Percentiles rank a stretch among this genome's conserved stretches.
These are phyloP conservation scores for Solanum raphanifolium DNA, from an alignment of 257 asterid genomes.

Conservation along the genomic window DNA sequence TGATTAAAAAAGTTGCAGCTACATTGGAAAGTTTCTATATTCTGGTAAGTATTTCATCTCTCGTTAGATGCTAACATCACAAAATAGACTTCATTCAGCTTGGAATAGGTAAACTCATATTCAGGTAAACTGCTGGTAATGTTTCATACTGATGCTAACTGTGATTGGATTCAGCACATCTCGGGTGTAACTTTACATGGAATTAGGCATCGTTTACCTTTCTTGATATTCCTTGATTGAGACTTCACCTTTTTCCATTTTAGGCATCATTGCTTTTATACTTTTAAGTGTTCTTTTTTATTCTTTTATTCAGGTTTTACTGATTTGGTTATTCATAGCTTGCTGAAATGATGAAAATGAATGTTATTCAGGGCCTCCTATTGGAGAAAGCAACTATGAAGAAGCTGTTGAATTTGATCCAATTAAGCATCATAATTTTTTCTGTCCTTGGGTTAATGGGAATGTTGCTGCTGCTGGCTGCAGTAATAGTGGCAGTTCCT, in stretches of 20 bases:
- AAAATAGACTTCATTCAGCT: not conserved
- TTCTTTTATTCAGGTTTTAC: not conserved
- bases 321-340: not conserved
- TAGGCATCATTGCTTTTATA: not conserved
- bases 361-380: conserved; percentile 57
- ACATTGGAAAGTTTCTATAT: not conserved
- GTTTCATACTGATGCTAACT: not conserved
- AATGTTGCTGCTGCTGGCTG: conserved; percentile 99
- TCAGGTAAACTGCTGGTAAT: not conserved
- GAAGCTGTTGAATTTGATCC: conserved; percentile 92
- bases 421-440: conserved; percentile 78
- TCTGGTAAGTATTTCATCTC: not conserved
- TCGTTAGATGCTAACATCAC: not conserved
- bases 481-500: conserved; percentile 66
- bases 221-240: not conserved
- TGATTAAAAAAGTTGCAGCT: not conserved
- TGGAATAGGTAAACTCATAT: not conserved
- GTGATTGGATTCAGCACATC: not conserved
- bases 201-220: not conserved
- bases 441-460: conserved; percentile 99
- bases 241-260: not conserved
- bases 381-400: conserved; percentile 87
- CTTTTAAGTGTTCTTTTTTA: not conserved
- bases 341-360: conserved; percentile 10
- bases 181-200: not conserved